These are phyloP conservation scores for Exophiala sp. DNA, from an alignment of 2,329 filamentous ascomycete genomes.

Conservation along the genomic window DNA sequence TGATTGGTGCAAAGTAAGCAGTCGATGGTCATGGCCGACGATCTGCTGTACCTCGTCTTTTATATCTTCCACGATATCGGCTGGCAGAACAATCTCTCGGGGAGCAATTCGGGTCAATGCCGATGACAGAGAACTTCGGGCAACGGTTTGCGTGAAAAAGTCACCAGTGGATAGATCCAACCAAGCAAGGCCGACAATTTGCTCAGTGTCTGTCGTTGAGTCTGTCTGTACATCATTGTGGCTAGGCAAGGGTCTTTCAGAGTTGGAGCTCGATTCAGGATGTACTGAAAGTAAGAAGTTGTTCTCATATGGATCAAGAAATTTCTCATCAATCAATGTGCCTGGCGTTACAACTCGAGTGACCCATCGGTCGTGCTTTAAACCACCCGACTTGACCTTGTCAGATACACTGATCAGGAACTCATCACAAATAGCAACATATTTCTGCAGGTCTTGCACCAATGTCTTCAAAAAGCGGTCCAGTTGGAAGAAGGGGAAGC, in stretches of 20 bases:
- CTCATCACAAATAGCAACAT: slow-evolving; percentile 93
- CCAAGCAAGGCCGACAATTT: slow-evolving; percentile 78
- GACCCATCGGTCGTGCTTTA: slow-evolving; percentile 81
- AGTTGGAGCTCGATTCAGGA: slow-evolving; percentile 8
- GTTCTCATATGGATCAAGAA: slow-evolving; percentile 89
- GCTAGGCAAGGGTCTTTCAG: slow-evolving; percentile 25
- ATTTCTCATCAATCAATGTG: slow-evolving; percentile 94
- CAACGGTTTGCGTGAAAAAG: slow-evolving; percentile 79
- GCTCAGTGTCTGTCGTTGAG: slow-evolving; percentile 27
- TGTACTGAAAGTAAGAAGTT: slow-evolving; percentile 88
- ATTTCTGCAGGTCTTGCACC: slow-evolving; percentile 83
- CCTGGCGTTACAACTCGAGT: slow-evolving; percentile 88
- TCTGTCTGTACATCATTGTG: slow-evolving; percentile 30
- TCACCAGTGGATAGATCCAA: slow-evolving; percentile 91
- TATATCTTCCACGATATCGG: slow-evolving; percentile 55
- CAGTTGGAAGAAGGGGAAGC: slow-evolving; percentile 89
- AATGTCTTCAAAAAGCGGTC: slow-evolving; percentile 90
- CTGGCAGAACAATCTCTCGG: slow-evolving; percentile 76
- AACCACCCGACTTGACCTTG: slow-evolving; percentile 69
- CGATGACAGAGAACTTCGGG: slow-evolving; percentile 69
- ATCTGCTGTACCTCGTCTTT: slow-evolving; percentile 62
- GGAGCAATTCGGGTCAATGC: slow-evolving; percentile 79
- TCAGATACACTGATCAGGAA: slow-evolving; percentile 70
- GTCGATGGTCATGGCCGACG: slow-evolving; percentile 70
- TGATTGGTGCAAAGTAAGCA: slow-evolving; percentile 67